Evolutionary conservation across 2,329 filamentous ascomycete genomes (phyloP), one percentile per base, ranked within the genome.

Genomic region (Laburnicola sp.): DNA sequence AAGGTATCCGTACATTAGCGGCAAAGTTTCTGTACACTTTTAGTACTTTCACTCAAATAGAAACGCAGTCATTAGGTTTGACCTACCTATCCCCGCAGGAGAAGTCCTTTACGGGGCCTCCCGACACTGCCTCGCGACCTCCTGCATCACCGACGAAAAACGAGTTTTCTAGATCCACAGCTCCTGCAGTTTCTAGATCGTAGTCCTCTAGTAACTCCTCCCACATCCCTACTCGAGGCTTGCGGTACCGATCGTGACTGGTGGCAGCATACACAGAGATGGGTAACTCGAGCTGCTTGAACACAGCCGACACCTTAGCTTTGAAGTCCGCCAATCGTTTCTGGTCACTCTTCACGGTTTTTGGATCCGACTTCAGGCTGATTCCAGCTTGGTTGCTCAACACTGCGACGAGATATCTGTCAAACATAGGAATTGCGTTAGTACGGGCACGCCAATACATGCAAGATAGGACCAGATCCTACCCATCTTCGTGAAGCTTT

Each of bases 221-320:
- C 93, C 94, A 99, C 89, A 97, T 97, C 21, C 92, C 93, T 1
- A 78, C 80, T 34, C 92, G 81, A 3, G 94, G 94, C 74, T 99
- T 99, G 48, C 94, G 84, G 70, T 86, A 97, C 4, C 83, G 79
- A 63, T 97, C 92, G 51, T 86, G 86, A 35, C 77, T 85, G 0
- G 92, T 96, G 2, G 94, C 93, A 6, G 92, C 94, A 72, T 97
- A 97, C 22, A 97, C 70, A 2, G 82, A 86, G 9, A 89, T 79
- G 0, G 93, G 91, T 6, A 97, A 73, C 63, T 91, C 84, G 27
- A 96, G 81, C 45, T 86, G 80, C 41, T 75, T 80, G 56, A 97
- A 78, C 1, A 97, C 81, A 2, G 84, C 81, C 22, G 78, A 78
- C 55, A 87, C 84, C 65, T 95, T 96, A 47, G 85, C 79, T 71